Evolutionary conservation across 306 rosid species (phyloP).

Genomic region (Ormosia emarginata): DNA sequence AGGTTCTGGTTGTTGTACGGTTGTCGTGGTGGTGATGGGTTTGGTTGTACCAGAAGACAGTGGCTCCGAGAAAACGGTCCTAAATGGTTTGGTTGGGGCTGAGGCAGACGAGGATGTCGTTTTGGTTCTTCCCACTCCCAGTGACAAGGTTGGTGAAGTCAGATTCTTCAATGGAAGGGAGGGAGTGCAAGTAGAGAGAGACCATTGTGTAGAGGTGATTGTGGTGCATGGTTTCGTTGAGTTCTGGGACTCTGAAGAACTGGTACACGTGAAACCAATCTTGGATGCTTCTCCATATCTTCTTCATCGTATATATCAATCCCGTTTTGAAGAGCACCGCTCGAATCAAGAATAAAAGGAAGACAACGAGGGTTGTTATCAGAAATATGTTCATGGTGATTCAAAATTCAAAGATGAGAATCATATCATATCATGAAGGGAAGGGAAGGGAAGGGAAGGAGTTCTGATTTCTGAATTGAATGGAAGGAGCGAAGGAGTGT

Average conservation of each 20-base stretch:
- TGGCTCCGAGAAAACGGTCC: slow-evolving; percentile 70
- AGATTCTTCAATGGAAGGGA: slow-evolving; percentile 61
- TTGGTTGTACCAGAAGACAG: slow-evolving; percentile 48
- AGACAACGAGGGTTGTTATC: background rate
- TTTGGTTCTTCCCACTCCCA: slow-evolving; percentile 48
- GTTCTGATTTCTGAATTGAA: too few species aligned
- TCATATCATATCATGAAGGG: too few species aligned
- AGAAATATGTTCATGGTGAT: background rate
- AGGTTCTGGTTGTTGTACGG: background rate
- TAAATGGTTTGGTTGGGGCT: slow-evolving; percentile 51
- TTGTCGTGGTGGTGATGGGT: background rate
- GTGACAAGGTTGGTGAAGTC: slow-evolving; percentile 61
- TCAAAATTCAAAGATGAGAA: too few species aligned
- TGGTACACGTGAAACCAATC: slow-evolving; percentile 75
- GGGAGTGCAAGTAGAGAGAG: slow-evolving; percentile 58
- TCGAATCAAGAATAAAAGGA: slow-evolving; percentile 24
- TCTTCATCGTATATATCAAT: slow-evolving; percentile 40
- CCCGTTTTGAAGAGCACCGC: slow-evolving; percentile 45
- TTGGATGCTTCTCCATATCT: slow-evolving; percentile 38
- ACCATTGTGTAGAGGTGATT: slow-evolving; percentile 57
- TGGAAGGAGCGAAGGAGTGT: background rate
- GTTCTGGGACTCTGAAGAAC: slow-evolving; percentile 63
- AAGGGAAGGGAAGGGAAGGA: too few species aligned
- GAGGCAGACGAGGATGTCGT: slow-evolving; percentile 58
- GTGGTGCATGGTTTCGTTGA: slow-evolving; percentile 45